Conservation (phyloP, 2,329 filamentous ascomycete species). For the Aureobasidium pullulans region DNA sequence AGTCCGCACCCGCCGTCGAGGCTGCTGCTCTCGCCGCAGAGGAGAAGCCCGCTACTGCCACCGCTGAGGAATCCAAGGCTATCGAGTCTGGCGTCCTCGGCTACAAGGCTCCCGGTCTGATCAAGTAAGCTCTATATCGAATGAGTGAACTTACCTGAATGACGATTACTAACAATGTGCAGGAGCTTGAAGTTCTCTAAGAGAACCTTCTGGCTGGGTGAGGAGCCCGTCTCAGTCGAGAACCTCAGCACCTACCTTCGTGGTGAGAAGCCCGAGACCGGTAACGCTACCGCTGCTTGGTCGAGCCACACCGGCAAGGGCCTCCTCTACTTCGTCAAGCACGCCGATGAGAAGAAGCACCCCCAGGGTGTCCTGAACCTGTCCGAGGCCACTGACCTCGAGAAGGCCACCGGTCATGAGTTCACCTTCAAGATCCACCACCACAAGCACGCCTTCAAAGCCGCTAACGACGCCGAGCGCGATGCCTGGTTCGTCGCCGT, state of each 20-base stretch:
- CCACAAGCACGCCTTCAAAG: constrained; percentile 94
- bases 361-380: constrained; percentile 79
- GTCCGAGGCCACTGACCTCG: constrained; percentile 62
- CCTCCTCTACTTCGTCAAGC: constrained; percentile 84
- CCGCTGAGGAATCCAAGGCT: constrained; percentile 38
- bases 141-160: constrained; percentile 12
- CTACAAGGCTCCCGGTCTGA: constrained; percentile 82
- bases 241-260: constrained; percentile 71
- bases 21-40: constrained; percentile 32
- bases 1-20: constrained; percentile 30
- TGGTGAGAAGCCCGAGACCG: constrained; percentile 75
- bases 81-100: constrained; percentile 71
- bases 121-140: constrained; percentile 61
- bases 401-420: constrained; percentile 67
- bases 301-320: constrained; percentile 91
- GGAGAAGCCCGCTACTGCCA: constrained; percentile 29
- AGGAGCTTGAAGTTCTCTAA: constrained; percentile 88
- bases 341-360: constrained; percentile 69
- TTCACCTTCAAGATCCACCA: constrained; percentile 80
- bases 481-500: constrained; percentile 86
- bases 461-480: constrained; percentile 64
- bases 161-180: constrained; percentile 15
- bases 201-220: constrained; percentile 69
- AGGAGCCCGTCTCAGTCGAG: constrained; percentile 64
- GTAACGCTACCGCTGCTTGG: constrained; percentile 79